A percentile compares a stretch with the other conserved stretches of the same genome.
Evolutionary conservation across 345 rosid genomes (phyloP).

Genomic region (Durio zibethinus): DNA sequence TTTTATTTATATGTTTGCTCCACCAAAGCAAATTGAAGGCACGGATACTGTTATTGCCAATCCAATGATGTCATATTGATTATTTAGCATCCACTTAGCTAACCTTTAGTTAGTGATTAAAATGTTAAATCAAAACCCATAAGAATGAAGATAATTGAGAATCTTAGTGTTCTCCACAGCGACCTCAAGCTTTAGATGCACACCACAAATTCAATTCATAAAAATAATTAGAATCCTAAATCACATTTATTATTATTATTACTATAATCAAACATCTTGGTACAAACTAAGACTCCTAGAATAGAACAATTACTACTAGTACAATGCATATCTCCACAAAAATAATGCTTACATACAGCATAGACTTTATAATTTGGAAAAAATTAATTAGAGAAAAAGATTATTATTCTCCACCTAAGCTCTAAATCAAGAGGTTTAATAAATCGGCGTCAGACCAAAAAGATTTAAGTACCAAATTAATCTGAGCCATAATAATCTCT

Average conservation of each 20-base stretch:
- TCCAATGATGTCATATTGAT: neutral
- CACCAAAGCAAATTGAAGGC: neutral
- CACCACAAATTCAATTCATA: too few species aligned
- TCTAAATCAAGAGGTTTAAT: neutral
- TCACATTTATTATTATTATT: neutral
- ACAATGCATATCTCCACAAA: constrained; percentile 5
- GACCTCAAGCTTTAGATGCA: neutral
- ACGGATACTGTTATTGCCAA: neutral
- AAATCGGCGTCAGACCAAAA: neutral
- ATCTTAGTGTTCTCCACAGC: neutral
- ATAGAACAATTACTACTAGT: neutral
- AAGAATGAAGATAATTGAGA: neutral
- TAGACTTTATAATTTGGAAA: neutral
- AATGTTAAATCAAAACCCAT: neutral
- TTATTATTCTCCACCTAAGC: neutral
- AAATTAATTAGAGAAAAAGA: neutral
- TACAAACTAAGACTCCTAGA: neutral
- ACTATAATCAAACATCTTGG: neutral
- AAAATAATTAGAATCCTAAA: neutral
- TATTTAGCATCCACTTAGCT: neutral
- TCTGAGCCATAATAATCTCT: neutral
- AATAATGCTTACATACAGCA: neutral
- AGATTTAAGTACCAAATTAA: neutral
- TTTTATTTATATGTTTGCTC: neutral
- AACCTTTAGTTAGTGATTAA: neutral